Conservation (phyloP, 2,329 filamentous ascomycete species). For the Pezicula neosporulosa region DNA sequence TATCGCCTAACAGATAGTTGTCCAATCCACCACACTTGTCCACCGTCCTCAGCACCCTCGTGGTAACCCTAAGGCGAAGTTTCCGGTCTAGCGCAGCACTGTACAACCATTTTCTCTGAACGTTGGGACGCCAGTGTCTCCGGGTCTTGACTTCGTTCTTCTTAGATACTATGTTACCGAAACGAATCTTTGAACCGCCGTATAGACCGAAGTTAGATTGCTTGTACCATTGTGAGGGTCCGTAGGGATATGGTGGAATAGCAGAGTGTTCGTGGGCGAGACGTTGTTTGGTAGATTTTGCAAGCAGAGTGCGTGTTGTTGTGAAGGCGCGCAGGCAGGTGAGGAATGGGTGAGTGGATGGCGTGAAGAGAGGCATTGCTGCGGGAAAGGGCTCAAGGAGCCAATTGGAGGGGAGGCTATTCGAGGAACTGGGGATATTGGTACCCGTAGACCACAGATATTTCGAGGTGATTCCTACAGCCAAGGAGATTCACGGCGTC, state of each 20-base stretch:
- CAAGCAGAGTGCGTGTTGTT: slow-evolving; percentile 19
- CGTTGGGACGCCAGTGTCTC: slow-evolving; percentile 72
- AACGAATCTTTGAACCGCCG: slow-evolving; percentile 67
- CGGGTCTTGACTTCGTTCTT: slow-evolving; percentile 68
- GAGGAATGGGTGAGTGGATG: slow-evolving; percentile 19
- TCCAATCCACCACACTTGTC: slow-evolving; percentile 87
- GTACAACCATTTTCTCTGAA: slow-evolving; percentile 61
- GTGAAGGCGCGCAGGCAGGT: slow-evolving; percentile 29
- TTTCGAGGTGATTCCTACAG: no score
- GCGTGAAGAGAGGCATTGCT: slow-evolving; percentile 19
- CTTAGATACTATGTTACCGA: slow-evolving; percentile 73
- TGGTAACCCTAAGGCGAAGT: slow-evolving; percentile 66
- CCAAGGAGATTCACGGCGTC: no score
- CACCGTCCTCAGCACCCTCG: slow-evolving; percentile 69
- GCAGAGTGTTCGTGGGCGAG: slow-evolving; percentile 26
- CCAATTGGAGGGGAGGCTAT: slow-evolving; percentile 8
- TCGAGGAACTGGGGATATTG: no score
- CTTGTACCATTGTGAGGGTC: slow-evolving; percentile 68
- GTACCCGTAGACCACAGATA: no score
- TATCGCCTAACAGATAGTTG: slow-evolving; percentile 82
- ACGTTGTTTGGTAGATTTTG: slow-evolving; percentile 32
- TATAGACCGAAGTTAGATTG: slow-evolving; percentile 76
- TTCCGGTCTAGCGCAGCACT: slow-evolving; percentile 57
- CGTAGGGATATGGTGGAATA: slow-evolving; percentile 68
- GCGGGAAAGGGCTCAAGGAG: slow-evolving; percentile 2